Conservation (phyloP, 2,329 filamentous ascomycete species). For the Aureobasidium sp. region DNA sequence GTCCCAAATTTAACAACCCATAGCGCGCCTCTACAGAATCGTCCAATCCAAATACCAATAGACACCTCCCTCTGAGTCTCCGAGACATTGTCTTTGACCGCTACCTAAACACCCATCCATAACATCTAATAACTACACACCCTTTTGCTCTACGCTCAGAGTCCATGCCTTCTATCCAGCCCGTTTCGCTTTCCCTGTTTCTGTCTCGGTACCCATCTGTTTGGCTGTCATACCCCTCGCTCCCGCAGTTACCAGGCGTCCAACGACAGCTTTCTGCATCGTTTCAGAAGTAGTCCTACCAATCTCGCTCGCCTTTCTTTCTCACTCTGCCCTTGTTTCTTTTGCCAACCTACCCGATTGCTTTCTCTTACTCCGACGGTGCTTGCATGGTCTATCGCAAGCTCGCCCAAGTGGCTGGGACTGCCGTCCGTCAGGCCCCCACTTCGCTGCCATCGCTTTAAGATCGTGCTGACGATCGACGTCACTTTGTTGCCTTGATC, state of each 20-base stretch:
- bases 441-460: not conserved
- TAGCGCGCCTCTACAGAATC: constrained; percentile 7
- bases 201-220: constrained; percentile 2
- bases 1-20: constrained; percentile 7
- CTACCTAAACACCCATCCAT: not conserved
- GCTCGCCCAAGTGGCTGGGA: constrained; percentile 9
- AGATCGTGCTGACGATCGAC: constrained; percentile 14
- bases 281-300: constrained; percentile 11
- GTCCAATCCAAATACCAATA: not conserved
- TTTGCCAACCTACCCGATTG: not conserved
- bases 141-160: not conserved
- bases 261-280: constrained; percentile 11
- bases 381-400: constrained; percentile 6
- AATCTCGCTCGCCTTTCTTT: constrained; percentile 7
- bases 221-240: constrained; percentile 1
- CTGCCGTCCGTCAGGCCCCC: constrained; percentile 12
- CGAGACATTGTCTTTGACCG: not conserved
- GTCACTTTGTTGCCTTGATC: constrained; percentile 5
- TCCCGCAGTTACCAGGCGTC: constrained; percentile 10
- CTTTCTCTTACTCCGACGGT: constrained; percentile 5
- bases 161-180: not conserved
- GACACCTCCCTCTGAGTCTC: not conserved
- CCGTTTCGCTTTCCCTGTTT: constrained; percentile 6
- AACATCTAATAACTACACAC: not conserved
- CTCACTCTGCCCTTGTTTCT: not conserved